Evolutionary conservation across 176 grass and related monocot species (phyloP), one percentile per base, ranked within the genome.

Genomic region (Stipa capillata): DNA sequence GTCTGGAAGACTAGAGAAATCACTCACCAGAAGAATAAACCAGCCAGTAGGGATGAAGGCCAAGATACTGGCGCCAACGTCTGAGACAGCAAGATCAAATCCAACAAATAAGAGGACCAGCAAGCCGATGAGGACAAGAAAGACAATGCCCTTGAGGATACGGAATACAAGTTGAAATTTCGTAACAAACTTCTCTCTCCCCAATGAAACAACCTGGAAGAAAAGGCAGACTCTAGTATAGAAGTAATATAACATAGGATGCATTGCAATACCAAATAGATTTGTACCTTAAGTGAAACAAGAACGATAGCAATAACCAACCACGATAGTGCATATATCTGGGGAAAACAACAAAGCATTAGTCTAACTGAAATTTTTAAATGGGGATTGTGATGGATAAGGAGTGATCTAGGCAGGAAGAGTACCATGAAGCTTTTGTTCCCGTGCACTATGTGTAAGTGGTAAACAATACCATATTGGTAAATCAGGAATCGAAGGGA

Each of bases 381-480:
- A 43, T 67, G 68, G 65, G 11, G 3, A 42, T 43, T 58, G 25
- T 53, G 67, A 67, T 45, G 45, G 24, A 79, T 56, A 53, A 49
- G 14, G n/a, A 87, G n/a, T 12, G 72, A 7, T 56, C 21, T 60
- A 74, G 45, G 25, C 23, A 70, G 20, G 17, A 85, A 63, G 17
- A 35, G 36, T 87, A 93, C 91, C 77, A 87, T 72, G 72, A 93
- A 87, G 72, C 84, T 93, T 85, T 74, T 89, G 73, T 74, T 33
- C 18, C 1, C 66, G 5, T 90, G 81, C 65, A 81, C 84, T 69
- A 93, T 89, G 63, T 89, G 81, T 13, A 93, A 79, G 18, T 93
- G 91, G 57, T 93, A 93, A 41, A 93, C 91, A 58, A 93, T 93
- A 55, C 91, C 87, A 69, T 93, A 93, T 71, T 93, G 91, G 63